These are phyloP conservation scores for Euphorbia lathyris DNA, from an alignment of 345 rosid genomes.

Conservation along the genomic window DNA sequence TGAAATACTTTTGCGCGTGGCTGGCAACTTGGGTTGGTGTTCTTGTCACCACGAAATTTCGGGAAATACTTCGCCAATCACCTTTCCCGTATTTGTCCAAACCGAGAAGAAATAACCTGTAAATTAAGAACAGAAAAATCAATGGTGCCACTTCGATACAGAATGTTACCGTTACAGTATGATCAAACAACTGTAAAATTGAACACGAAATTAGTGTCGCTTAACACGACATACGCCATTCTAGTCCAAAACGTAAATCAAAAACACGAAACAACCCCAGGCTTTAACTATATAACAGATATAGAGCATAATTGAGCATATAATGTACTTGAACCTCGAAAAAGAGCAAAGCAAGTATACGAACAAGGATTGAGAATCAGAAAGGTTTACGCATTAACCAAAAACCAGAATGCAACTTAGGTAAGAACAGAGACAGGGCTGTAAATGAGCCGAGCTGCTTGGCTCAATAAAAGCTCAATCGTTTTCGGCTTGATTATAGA, in stretches of 20 bases:
- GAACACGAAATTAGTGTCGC: not conserved
- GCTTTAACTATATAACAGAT: not conserved
- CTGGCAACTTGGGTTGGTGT: conserved; percentile 99
- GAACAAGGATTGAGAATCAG: not conserved
- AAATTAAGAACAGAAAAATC: conserved; percentile 11
- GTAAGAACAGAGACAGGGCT: no score
- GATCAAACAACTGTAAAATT: not conserved
- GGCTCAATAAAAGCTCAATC: no score
- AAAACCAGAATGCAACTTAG: not conserved
- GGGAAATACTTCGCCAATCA: conserved; percentile 96
- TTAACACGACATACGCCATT: not conserved
- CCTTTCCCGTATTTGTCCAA: conserved; percentile 97
- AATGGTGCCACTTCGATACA: conserved; percentile 3
- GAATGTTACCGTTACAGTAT: not conserved
- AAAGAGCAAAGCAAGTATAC: not conserved
- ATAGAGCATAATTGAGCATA: not conserved
- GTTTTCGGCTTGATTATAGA: no score
- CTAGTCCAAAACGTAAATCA: not conserved
- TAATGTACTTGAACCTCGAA: not conserved
- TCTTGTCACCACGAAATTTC: conserved; percentile 91
- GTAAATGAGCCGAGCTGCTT: no score
- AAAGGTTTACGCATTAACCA: not conserved
- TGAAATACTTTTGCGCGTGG: conserved; percentile 95
- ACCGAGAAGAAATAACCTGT: conserved; percentile 94
- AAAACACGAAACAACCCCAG: not conserved